Percentiles rank a stretch among this genome's conserved stretches.
Conservation (phyloP, 2,329 filamentous ascomycete species). For the Xylogone sp. region DNA sequence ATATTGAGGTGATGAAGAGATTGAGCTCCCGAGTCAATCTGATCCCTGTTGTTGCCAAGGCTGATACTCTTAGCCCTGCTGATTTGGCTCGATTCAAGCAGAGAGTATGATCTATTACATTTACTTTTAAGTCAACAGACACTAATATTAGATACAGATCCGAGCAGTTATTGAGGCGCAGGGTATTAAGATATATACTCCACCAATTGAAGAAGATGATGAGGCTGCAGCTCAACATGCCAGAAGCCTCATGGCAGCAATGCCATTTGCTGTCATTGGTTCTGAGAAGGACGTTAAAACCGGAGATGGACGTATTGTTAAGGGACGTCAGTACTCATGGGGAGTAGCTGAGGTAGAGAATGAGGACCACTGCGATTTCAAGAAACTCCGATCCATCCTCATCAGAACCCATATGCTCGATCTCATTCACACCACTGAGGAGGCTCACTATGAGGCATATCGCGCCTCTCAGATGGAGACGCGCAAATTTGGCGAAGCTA, state of each 20-base stretch:
- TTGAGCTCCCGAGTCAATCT: conserved; percentile 97
- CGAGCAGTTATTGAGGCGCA: conserved; percentile 94
- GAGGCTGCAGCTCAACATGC: conserved; percentile 94
- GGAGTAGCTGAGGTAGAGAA: conserved; percentile 99
- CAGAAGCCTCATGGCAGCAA: conserved; percentile 88
- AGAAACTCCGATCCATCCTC: conserved; percentile 98
- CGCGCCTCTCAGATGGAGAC: conserved; percentile 99
- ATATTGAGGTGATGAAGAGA: conserved; percentile 99
- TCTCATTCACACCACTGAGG: conserved; percentile 98
- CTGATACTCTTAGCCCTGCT: conserved; percentile 89
- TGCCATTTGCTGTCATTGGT: conserved; percentile 98
- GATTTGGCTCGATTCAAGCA: conserved; percentile 94
- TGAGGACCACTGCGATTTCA: conserved; percentile 99
- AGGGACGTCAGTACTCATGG: conserved; percentile 98
- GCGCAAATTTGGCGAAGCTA: conserved; percentile 96
- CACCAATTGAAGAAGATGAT: conserved; percentile 96
- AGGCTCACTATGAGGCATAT: conserved; percentile 99
- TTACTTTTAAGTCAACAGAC: background rate
- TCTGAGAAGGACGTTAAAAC: conserved; percentile 99
- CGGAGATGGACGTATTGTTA: conserved; percentile 90
- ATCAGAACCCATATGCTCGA: conserved; percentile 99
- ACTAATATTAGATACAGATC: conserved; percentile 56
- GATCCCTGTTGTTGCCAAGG: conserved; percentile 98
- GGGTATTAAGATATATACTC: conserved; percentile 99
- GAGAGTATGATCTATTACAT: conserved; percentile 58